Evolutionary conservation across 768 basidiomycete species (phyloP), one percentile per base, ranked within the genome.

Genomic region (Phanerochaete carnosa): DNA sequence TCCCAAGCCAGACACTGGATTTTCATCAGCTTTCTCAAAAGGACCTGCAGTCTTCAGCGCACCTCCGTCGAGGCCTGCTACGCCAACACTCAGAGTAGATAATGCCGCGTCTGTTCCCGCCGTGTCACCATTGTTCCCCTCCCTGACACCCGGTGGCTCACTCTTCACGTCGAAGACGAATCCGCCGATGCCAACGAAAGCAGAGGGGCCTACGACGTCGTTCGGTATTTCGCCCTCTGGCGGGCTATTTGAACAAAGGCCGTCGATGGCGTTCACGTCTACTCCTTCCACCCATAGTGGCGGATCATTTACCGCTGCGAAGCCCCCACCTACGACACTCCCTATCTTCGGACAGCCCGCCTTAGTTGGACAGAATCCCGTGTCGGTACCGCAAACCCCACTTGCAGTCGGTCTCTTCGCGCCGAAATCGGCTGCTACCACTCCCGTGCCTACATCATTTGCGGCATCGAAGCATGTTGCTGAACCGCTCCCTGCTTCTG

Each of bases 391-490:
- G 23, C 6, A 15, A 25, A 8, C 35, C 19, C 49, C 57, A 8
- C 51, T 56, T 3, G 35, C 30, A 5, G 59, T 59, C 16, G 58
- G 62, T 57, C 58, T 55, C 26, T 55, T 54, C 26, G 66, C 25
- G 33, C 61, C 58, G 33, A 55, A 66, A 23, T 28, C 63, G 4
- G 33, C 22, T n/a, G 32, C 32, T 6, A 19, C 52, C n/a, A 29
- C 52, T 19, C 45, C 53, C 4, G 58, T 60, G 1, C 33, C 62
- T 39, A 19, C 63, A 13, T 0, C 69, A 0, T 1, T 37, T 12
- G 22, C 54, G 15, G 37, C 35, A 11, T 9, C 54, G n/a, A 28
- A 43, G 28, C 30, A 60, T 30, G 15, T 51, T 23, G 57, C 66
- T 11, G 15, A 52, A 22, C 4, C 62, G 39, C 11, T 43, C 43